phyloP scores from a whole-genome alignment of 352 stramenopile genomes.

The Pythium vanterpoolii region DNA sequence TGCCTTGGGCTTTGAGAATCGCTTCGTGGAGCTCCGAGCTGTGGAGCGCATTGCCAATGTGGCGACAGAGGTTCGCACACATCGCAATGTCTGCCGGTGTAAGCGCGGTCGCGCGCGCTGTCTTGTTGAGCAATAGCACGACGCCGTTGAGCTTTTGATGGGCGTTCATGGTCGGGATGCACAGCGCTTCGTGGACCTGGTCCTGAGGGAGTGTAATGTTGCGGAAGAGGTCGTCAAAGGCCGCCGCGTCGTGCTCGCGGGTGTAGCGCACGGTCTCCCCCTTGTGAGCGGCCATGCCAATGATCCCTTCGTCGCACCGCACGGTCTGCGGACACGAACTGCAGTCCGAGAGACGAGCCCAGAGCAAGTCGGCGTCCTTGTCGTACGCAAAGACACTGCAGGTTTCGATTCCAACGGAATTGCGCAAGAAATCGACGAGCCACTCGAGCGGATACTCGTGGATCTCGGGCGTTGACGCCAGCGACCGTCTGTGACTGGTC shows the following conservation, averaged over 20 bases:
- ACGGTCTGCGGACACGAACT: conserved; percentile 33
- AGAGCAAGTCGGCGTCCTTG: conserved; percentile 46
- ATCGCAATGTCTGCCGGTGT: conserved; percentile 57
- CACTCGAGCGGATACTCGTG: conserved; percentile 33
- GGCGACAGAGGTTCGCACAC: conserved; percentile 43
- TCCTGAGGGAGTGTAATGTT: conserved; percentile 11
- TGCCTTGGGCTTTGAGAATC: conserved; percentile 52
- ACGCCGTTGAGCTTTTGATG: conserved; percentile 53
- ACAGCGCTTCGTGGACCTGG: conserved; percentile 38
- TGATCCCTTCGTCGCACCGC: conserved; percentile 48
- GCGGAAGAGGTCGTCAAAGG: conserved; percentile 20
- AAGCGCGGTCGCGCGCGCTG: conserved; percentile 30
- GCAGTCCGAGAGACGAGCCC: conserved; percentile 36
- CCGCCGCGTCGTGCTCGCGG: not conserved
- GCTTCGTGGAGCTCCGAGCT: conserved; percentile 56
- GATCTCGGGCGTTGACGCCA: conserved; percentile 8
- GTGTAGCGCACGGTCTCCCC: conserved; percentile 30
- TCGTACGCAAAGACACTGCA: conserved; percentile 64
- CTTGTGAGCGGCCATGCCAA: conserved; percentile 33
- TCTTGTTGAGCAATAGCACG: conserved; percentile 48
- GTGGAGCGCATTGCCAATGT: conserved; percentile 54
- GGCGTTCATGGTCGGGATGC: conserved; percentile 46
- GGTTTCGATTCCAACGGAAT: conserved; percentile 44
- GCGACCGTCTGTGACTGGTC: not conserved
- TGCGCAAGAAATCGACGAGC: conserved; percentile 51